Conservation (phyloP, 2,329 filamentous ascomycete species). For the Aspergillus brunneoviolaceus region DNA sequence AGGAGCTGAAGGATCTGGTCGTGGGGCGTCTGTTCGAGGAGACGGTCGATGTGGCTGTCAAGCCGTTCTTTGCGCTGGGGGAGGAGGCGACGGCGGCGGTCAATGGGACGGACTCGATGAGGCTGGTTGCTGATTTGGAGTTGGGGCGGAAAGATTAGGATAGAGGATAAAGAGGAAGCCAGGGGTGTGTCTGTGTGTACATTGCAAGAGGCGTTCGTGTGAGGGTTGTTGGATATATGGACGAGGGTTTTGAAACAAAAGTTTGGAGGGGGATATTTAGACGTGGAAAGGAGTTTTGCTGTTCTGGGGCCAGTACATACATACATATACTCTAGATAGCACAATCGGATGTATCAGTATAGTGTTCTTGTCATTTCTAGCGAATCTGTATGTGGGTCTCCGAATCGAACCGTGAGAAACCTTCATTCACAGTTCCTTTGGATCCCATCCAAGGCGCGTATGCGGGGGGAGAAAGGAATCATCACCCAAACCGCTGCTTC, state of each 20-base stretch:
- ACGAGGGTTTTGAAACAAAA: neutral
- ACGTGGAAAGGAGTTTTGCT: too few relatives aligned
- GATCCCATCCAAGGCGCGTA: neutral
- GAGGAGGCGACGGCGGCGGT: slow-evolving; percentile 11
- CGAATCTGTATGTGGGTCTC: neutral
- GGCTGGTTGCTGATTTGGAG: slow-evolving; percentile 42
- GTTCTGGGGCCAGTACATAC: too few relatives aligned
- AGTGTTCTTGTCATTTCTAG: too few relatives aligned
- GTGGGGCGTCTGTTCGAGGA: slow-evolving; percentile 76
- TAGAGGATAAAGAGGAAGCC: neutral
- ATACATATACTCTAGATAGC: too few relatives aligned
- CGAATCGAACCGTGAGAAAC: too few relatives aligned
- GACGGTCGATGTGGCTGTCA: slow-evolving; percentile 66
- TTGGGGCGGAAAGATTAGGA: slow-evolving; percentile 36
- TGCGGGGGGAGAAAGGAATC: too few relatives aligned
- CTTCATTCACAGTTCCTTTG: too few relatives aligned
- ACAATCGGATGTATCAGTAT: too few relatives aligned
- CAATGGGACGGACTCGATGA: slow-evolving; percentile 32
- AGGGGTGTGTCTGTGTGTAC: neutral
- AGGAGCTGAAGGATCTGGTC: slow-evolving; percentile 63
- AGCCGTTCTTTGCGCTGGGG: slow-evolving; percentile 62
- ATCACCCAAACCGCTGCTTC: slow-evolving; percentile 70
- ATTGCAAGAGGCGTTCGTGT: neutral
- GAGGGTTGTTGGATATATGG: neutral
- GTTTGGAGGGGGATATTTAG: neutral